Evolutionary conservation across 352 stramenopile species (phyloP), one percentile per base, ranked within the genome.

Genomic region (Thalassiosira exigua): DNA sequence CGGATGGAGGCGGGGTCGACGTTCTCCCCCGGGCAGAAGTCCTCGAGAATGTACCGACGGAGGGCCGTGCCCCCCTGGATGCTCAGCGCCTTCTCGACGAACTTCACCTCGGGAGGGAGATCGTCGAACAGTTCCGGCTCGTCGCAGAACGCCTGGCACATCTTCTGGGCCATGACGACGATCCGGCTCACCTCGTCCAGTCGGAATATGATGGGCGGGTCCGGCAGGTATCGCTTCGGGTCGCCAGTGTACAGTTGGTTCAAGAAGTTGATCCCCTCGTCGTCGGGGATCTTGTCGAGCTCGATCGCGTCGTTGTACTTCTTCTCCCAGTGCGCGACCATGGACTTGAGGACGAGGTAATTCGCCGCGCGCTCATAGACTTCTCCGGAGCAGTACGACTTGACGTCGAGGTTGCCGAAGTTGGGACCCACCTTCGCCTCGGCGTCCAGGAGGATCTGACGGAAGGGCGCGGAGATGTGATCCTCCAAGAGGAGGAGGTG

Each of bases 251-350:
- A 75, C 7, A 91, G 51, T 14, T 82, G 69, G 5, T 24, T 36
- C 19, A 90, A 68, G 27, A 79, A 86, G 27, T 91, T 89, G 39
- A 67, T 64, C 19, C 39, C 48, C 19, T 80, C 61, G 5, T 53
- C 61, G 19, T 87, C 71, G 3, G 57, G 61, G 27, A 81, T 87
- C 9, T 81, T 75, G 53, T 92, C 86, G 21, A 89, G 48, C 14
- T 69, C 84, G 48, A 89, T 57, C 22, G 89, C 86, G 75, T 94
- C 89, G n/a, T 83, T 70, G 33, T 90, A 83, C 66, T 93, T 94
- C 69, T 92, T 94, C 73, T 92, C 89, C 86, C 86, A 94, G 42
- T 91, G 82, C 0, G 80, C 80, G 9, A 91, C 82, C 89, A 94
- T 94, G 22, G 82, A 87, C 67, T 94, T 92, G 3, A 94, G 57